Evolutionary conservation across 2,329 filamentous ascomycete genomes (phyloP), one percentile per base, ranked within the genome.

Genomic region (Neocatenulostroma microsporum): DNA sequence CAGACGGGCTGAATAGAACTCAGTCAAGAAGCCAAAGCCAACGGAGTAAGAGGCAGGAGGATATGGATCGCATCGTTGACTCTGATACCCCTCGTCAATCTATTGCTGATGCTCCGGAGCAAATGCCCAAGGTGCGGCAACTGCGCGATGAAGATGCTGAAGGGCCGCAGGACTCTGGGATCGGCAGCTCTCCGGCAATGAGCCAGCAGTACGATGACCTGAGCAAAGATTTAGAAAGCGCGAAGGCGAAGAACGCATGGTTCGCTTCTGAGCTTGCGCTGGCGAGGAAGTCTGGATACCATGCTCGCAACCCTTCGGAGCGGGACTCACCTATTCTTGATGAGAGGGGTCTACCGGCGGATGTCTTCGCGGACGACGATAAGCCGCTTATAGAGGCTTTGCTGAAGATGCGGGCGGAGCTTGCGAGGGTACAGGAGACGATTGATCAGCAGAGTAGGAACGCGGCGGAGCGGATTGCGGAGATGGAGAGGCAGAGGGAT

Each of bases 191-290:
- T 72, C 82, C 41, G 64, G 73, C 46, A 59, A 74, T 57, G 73
- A 78, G 54, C 70, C 76, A 60, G 6, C 78, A 82, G 48, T 81
- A 82, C 1, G 82, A 84, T 45, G 79, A 83, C 0, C 62, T 95
- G 10, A 70, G 85, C 11, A 89, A 91, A 57, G 91, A 98, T 57
- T 70, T 98, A 2, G 89, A 98, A 56, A 72, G 78, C 7, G 74
- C 81, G 3, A 84, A 85, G 53, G 91, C 82, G 54, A 78, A 84
- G 34, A 96, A 94, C 62, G 89, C 89, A 0, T 98, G 91, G 91
- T 95, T 94, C 61, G 86, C 87, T 6, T 95, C 89, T 0, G 91
- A 98, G 62, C 70, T 98, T 30, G 86, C 94, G 40, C 69, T 98
- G 45, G 93, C 91, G 5, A 79, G 84, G 33, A 94, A 94, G 62